These are phyloP conservation scores for Trichocladium antarcticum DNA, from an alignment of 495 filamentous ascomycete species.

Conservation along the genomic window DNA sequence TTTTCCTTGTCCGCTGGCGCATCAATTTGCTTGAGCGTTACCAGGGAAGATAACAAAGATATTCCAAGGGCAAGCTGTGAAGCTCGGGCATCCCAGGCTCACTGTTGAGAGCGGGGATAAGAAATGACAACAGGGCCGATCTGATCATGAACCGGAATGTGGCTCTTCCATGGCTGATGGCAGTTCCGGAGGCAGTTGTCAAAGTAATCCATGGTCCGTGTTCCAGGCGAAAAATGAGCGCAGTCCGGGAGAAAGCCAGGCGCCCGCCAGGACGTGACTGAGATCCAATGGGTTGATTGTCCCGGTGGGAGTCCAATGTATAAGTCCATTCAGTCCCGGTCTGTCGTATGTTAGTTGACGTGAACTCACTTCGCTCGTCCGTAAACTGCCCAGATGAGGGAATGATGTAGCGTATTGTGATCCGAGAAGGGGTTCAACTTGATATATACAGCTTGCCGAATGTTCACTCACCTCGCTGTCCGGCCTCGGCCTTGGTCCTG, in stretches of 20 bases:
- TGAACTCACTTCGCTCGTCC: conserved; percentile 6
- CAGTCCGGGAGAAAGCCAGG: background rate
- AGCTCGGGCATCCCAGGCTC: background rate
- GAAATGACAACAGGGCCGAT: background rate
- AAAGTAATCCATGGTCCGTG: background rate
- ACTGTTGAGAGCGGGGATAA: background rate
- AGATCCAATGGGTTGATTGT: background rate
- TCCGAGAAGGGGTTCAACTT: conserved; percentile 25
- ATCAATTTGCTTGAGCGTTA: background rate
- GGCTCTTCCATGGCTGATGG: background rate
- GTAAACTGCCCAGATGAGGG: conserved; percentile 7
- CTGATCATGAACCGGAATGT: background rate
- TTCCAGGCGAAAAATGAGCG: background rate
- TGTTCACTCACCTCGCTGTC: conserved; percentile 41
- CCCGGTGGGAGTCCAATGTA: background rate
- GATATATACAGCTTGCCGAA: conserved; percentile 36
- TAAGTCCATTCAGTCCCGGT: background rate
- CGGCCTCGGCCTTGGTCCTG: conserved; percentile 26
- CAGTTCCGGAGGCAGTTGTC: background rate
- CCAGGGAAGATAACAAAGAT: background rate
- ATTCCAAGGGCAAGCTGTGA: background rate
- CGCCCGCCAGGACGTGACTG: background rate
- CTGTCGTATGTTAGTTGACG: conserved; percentile 21
- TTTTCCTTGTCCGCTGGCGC: background rate
- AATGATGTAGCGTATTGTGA: conserved; percentile 22